phyloP scores from a whole-genome alignment of 768 basidiomycete genomes.

The Termitomyces sp. region DNA sequence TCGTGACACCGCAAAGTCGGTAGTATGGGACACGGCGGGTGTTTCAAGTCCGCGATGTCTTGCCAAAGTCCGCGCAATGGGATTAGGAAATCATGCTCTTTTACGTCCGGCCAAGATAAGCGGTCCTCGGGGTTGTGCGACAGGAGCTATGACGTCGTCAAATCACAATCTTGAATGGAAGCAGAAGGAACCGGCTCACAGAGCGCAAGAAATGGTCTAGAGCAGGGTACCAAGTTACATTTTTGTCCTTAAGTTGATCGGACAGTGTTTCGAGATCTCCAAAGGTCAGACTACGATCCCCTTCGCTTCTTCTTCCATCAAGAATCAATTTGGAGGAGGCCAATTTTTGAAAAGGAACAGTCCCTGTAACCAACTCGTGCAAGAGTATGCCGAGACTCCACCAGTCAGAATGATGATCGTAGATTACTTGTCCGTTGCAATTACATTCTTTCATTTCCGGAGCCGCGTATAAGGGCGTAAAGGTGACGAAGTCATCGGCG shows the following conservation, averaged over 20 bases:
- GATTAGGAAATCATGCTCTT: slow-evolving; percentile 27
- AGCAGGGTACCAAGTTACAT: slow-evolving; percentile 8
- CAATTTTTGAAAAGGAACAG: slow-evolving; percentile 17
- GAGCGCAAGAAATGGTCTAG: slow-evolving; percentile 22
- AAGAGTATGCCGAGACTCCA: slow-evolving; percentile 33
- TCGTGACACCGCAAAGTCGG: slow-evolving; percentile 11
- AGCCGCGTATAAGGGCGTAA: slow-evolving; percentile 34
- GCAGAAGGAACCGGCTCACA: slow-evolving; percentile 16
- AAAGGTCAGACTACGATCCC: slow-evolving; percentile 22
- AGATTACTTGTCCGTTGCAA: slow-evolving; percentile 23
- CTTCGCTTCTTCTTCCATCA: slow-evolving; percentile 16
- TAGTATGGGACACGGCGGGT: slow-evolving; percentile 28
- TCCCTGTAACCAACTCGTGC: slow-evolving; percentile 29
- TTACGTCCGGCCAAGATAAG: slow-evolving; percentile 24
- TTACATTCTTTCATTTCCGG: slow-evolving; percentile 29
- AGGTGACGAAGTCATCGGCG: slow-evolving; percentile 23
- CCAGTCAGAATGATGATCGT: slow-evolving; percentile 33
- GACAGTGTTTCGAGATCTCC: slow-evolving; percentile 20
- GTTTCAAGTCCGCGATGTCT: slow-evolving; percentile 26
- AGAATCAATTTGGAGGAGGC: neutral
- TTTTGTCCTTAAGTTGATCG: neutral
- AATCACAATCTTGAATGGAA: neutral
- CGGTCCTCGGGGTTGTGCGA: slow-evolving; percentile 22
- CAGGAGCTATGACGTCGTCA: slow-evolving; percentile 23
- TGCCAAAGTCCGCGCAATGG: slow-evolving; percentile 25